Evolutionary conservation across 306 rosid species (phyloP).

Genomic region (Amphicarpaea edgeworthii): DNA sequence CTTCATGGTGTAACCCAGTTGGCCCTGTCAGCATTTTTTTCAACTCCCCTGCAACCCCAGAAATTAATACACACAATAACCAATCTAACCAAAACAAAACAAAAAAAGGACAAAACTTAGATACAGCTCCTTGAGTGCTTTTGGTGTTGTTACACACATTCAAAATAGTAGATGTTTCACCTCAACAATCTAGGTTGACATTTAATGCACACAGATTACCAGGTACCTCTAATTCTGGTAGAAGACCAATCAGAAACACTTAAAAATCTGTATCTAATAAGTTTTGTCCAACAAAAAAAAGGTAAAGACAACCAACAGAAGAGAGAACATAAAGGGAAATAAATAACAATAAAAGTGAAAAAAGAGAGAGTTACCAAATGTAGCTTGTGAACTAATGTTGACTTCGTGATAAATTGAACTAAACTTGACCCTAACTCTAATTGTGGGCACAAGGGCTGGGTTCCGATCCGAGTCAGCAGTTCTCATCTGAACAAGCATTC

Average conservation of each 20-base stretch:
- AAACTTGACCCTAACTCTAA: conserved; percentile 82
- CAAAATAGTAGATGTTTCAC: not conserved
- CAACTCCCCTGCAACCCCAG: conserved; percentile 70
- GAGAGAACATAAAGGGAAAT: conserved; percentile 4
- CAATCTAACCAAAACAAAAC: conserved; percentile 1
- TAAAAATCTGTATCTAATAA: not conserved
- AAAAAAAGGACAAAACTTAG: not conserved
- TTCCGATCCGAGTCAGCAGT: conserved; percentile 66
- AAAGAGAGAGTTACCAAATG: conserved; percentile 67
- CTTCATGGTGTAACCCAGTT: conserved; percentile 90
- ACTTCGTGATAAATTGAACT: conserved; percentile 83
- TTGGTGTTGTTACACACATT: no score
- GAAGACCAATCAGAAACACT: not conserved
- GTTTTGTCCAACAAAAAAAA: conserved; percentile 4
- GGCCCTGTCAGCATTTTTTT: conserved; percentile 89
- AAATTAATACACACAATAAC: not conserved
- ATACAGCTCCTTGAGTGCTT: not conserved
- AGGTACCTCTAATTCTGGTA: not conserved
- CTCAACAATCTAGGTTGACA: not conserved
- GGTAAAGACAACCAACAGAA: not conserved
- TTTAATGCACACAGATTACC: not conserved
- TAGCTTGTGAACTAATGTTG: conserved; percentile 79
- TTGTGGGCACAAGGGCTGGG: conserved; percentile 67
- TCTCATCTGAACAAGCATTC: conserved; percentile 95
- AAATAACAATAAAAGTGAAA: not conserved